These are phyloP conservation scores for Gymnopus androsaceus DNA, from an alignment of 1,284 basidiomycete genomes.

Conservation along the genomic window DNA sequence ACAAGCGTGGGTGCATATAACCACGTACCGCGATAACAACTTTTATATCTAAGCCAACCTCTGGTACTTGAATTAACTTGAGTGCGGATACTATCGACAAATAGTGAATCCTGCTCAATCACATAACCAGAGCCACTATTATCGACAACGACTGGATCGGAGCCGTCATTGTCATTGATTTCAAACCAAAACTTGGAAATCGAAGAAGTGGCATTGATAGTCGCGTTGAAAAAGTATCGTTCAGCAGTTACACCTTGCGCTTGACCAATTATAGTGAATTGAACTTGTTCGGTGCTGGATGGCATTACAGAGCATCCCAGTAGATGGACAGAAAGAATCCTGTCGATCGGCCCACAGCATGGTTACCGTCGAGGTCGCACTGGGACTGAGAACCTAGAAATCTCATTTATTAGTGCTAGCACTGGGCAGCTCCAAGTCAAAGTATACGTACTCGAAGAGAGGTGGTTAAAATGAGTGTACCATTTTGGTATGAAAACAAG, in stretches of 20 bases:
- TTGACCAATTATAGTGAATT: not conserved
- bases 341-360: conserved; percentile 12
- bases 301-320: conserved; percentile 5
- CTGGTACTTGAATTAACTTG: not conserved
- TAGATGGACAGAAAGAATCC: conserved; percentile 12
- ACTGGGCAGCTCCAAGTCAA: not conserved
- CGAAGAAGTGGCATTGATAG: conserved; percentile 7
- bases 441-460: conserved; percentile 1
- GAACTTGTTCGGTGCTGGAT: not conserved
- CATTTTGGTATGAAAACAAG: conserved; percentile 6
- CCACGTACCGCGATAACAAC: not conserved
- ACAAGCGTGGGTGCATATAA: not conserved
- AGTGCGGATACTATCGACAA: not conserved
- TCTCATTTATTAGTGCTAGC: not conserved
- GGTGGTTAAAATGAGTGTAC: not conserved
- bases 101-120: conserved; percentile 9
- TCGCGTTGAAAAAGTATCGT: conserved; percentile 6
- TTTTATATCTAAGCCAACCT: not conserved
- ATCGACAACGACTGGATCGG: not conserved
- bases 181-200: conserved; percentile 16
- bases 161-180: conserved; percentile 11
- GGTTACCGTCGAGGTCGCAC: conserved; percentile 2
- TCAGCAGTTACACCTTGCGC: not conserved
- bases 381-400: not conserved
- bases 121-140: conserved; percentile 7